These are phyloP conservation scores for Emergomyces orientalis DNA, from an alignment of 2,329 filamentous ascomycete species.

Conservation along the genomic window DNA sequence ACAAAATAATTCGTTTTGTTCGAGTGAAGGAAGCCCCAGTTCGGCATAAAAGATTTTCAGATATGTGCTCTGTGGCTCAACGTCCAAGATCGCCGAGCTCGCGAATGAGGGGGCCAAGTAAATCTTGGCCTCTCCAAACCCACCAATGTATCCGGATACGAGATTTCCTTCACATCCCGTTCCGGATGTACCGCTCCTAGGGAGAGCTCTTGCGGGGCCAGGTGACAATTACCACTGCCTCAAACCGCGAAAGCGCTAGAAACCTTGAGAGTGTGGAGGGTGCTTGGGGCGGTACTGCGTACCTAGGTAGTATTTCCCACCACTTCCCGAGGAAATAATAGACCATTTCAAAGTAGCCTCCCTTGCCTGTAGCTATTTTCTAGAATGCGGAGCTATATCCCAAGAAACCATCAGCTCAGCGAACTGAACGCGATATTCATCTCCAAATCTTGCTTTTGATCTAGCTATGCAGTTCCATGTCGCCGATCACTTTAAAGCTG, in stretches of 20 bases:
- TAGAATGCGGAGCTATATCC: neutral
- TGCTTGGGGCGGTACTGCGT: neutral
- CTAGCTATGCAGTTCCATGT: slow-evolving; percentile 6
- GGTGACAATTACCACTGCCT: neutral
- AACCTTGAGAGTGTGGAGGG: neutral
- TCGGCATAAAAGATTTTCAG: neutral
- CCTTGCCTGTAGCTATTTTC: neutral
- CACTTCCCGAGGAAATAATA: neutral
- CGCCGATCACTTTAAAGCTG: slow-evolving; percentile 10
- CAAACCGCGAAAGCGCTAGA: neutral
- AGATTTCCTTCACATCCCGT: neutral
- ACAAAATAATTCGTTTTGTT: neutral
- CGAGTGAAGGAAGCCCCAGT: neutral
- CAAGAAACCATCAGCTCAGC: neutral
- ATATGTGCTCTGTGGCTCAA: neutral
- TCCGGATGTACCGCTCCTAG: neutral
- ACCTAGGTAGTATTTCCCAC: neutral
- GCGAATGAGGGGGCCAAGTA: neutral
- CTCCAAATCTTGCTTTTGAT: neutral
- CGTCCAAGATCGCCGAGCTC: neutral
- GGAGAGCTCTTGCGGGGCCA: neutral
- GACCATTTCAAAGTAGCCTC: too few relatives aligned
- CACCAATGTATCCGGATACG: neutral
- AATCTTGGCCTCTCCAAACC: neutral
- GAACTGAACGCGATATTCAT: neutral